Evolutionary conservation across 208 protist species (phyloP).

Genomic region (Hexamita inflata): DNA sequence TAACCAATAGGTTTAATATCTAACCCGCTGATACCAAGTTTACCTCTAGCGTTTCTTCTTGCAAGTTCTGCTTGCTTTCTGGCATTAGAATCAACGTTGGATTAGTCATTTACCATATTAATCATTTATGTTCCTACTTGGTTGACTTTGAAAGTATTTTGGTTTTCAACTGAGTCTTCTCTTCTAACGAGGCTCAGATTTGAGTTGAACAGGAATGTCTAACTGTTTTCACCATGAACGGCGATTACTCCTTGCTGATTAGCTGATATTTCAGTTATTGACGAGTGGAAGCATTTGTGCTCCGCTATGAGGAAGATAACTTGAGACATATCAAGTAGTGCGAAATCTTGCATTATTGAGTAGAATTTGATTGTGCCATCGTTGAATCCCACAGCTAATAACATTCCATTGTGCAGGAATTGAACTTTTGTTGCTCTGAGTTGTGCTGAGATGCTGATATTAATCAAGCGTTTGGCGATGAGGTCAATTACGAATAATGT

Average conservation of each 20-base stretch:
- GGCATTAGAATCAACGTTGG: too few species aligned
- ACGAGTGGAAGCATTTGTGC: background rate
- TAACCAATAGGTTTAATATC: slow-evolving; percentile 1
- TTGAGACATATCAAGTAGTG: background rate
- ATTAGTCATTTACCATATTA: too few species aligned
- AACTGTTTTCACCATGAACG: background rate
- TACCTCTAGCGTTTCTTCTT: background rate
- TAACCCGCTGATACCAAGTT: slow-evolving; percentile 3
- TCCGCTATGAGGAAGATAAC: background rate
- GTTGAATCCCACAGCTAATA: background rate
- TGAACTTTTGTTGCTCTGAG: background rate
- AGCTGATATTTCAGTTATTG: slow-evolving; percentile 1
- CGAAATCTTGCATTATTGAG: background rate
- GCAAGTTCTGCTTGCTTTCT: background rate
- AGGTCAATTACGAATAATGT: slow-evolving; percentile 3
- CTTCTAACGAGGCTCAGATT: background rate
- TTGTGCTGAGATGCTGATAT: background rate
- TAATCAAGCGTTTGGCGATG: background rate
- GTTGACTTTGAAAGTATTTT: background rate
- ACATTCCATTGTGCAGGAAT: slow-evolving; percentile 11
- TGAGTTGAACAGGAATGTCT: background rate
- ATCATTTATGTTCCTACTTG: too few species aligned
- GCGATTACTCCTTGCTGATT: background rate
- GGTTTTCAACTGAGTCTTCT: background rate
- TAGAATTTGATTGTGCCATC: slow-evolving; percentile 15